These are phyloP conservation scores for Betula pendula DNA, from an alignment of 306 rosid species.

Conservation along the genomic window DNA sequence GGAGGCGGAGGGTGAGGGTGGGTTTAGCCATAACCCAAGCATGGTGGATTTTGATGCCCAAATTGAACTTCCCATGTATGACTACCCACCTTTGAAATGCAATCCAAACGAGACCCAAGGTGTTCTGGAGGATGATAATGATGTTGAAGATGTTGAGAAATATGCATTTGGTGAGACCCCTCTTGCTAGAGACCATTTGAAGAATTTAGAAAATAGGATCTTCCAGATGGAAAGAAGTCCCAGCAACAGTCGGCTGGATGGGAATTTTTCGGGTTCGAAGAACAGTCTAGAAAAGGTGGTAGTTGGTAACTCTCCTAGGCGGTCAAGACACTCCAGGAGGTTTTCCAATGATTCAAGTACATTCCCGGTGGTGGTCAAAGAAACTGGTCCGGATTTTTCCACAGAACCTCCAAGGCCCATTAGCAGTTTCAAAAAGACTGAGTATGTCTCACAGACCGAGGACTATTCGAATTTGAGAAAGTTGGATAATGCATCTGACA, in stretches of 20 bases:
- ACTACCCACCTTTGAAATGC: constrained; percentile 90
- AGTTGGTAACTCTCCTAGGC: constrained; percentile 78
- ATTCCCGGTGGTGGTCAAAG: constrained; percentile 49
- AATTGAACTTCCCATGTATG: constrained; percentile 56
- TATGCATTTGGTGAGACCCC: constrained; percentile 93
- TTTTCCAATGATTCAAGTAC: constrained; percentile 61
- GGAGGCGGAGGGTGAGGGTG: constrained; percentile 60
- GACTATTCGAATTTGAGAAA: constrained; percentile 57
- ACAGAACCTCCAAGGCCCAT: constrained; percentile 57
- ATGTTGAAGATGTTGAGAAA: constrained; percentile 75
- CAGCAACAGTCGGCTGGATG: constrained; percentile 59
- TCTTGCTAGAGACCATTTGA: constrained; percentile 48
- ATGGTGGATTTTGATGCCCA: constrained; percentile 47
- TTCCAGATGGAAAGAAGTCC: constrained; percentile 75
- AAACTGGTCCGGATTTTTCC: constrained; percentile 38
- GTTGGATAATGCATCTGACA: constrained; percentile 64
- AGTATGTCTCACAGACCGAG: constrained; percentile 55
- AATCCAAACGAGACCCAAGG: constrained; percentile 50
- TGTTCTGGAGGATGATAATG: constrained; percentile 48
- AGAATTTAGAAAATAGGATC: constrained; percentile 77
- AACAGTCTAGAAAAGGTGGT: constrained; percentile 70
- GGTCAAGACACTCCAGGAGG: constrained; percentile 51
- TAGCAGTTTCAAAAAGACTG: constrained; percentile 51
- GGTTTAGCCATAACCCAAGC: constrained; percentile 19
- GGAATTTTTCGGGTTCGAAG: constrained; percentile 60